Evolutionary conservation across 306 rosid species (phyloP).

Genomic region (Myrica gale): DNA sequence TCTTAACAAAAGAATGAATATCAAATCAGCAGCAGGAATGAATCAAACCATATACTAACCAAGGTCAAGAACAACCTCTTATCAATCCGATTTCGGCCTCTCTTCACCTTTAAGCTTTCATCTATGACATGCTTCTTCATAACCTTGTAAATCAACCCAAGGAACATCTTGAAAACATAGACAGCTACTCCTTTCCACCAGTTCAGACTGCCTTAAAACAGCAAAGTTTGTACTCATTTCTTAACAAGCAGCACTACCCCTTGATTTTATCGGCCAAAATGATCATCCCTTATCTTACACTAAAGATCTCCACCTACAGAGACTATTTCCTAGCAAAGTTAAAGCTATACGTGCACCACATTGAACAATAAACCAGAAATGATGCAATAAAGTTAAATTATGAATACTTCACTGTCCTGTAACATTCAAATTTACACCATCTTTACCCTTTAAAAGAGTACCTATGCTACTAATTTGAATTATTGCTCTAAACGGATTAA

Average conservation of each 20-base stretch:
- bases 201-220: background rate
- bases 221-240: background rate
- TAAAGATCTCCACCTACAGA: background rate
- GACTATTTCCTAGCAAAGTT: background rate
- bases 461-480: background rate
- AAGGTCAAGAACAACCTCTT: slow-evolving; percentile 11
- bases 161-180: too few species aligned
- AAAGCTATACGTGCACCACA: background rate
- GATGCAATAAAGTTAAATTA: too few species aligned
- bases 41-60: background rate
- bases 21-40: slow-evolving; percentile 6
- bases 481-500: background rate
- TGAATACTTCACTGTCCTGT: background rate
- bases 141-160: background rate
- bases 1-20: slow-evolving; percentile 6
- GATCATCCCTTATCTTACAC: background rate
- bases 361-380: background rate
- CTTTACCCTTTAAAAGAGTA: too few species aligned
- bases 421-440: too few species aligned
- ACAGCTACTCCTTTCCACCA: background rate
- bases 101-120: background rate
- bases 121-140: background rate
- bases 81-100: background rate
- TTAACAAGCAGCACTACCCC: background rate
- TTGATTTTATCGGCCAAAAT: background rate